Conservation (phyloP, 2,329 filamentous ascomycete genomes). For the Exophiala lecanii-corni region DNA sequence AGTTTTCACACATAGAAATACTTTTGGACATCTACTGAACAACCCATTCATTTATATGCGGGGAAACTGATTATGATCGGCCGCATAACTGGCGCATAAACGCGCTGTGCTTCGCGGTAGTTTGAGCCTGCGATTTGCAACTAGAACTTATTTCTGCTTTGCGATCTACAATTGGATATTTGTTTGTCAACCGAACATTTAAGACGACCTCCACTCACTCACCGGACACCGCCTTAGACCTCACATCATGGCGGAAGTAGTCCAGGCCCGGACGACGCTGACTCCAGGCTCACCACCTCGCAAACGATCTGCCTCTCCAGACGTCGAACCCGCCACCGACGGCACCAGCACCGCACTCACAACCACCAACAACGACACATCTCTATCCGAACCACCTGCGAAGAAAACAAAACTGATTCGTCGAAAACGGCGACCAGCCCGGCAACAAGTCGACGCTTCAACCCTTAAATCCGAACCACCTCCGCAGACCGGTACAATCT, state of each 20-base stretch:
- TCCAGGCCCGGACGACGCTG: conserved; percentile 15
- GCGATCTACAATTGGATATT: too few species aligned
- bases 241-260: conserved; percentile 25
- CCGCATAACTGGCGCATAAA: too few species aligned
- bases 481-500: conserved; percentile 88
- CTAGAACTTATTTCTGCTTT: too few species aligned
- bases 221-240: too few species aligned
- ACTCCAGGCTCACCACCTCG: conserved; percentile 20
- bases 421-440: conserved; percentile 82
- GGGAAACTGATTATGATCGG: too few species aligned
- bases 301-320: conserved; percentile 26
- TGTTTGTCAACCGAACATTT: too few species aligned
- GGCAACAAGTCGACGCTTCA: conserved; percentile 82
- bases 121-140: too few species aligned
- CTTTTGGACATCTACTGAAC: too few species aligned
- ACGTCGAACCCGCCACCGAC: conserved; percentile 8
- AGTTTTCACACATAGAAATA: too few species aligned
- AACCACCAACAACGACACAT: conserved; percentile 16
- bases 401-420: conserved; percentile 84
- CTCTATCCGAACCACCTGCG: conserved; percentile 28
- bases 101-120: too few species aligned
- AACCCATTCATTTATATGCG: too few species aligned
- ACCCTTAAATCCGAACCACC: conserved; percentile 72
- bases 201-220: too few species aligned
- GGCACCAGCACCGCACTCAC: conserved; percentile 17